Evolutionary conservation across 345 rosid species (phyloP).

Genomic region (Syzygium aromaticum): DNA sequence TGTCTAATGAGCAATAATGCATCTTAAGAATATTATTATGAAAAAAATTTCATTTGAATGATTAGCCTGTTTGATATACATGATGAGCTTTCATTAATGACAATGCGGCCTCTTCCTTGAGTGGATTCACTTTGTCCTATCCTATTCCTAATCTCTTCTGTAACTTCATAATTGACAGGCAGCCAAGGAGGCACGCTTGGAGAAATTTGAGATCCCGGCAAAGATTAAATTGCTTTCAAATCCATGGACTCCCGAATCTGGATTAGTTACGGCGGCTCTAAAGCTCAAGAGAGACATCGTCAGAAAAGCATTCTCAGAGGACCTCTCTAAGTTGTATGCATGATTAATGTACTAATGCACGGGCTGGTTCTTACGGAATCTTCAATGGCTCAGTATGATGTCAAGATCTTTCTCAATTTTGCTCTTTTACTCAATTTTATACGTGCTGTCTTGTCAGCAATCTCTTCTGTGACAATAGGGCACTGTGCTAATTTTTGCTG

Average conservation of each 20-base stretch:
- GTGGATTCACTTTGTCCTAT: not conserved
- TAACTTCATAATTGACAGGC: conserved; percentile 30
- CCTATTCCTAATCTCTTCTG: not conserved
- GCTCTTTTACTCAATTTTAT: not conserved
- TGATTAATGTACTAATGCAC: conserved; percentile 2
- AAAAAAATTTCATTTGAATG: not conserved
- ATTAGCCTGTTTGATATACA: not conserved
- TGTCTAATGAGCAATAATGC: not conserved
- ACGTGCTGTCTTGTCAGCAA: not conserved
- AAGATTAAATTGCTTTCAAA: conserved; percentile 70
- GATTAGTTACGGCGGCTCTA: conserved; percentile 86
- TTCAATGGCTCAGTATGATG: not conserved
- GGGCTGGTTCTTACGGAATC: not conserved
- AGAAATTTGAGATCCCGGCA: conserved; percentile 90
- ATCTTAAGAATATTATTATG: not conserved
- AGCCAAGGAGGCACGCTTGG: conserved; percentile 58
- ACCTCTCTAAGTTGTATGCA: conserved; percentile 60
- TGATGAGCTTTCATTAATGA: not conserved
- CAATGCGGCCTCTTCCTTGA: not conserved
- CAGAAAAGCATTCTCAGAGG: conserved; percentile 64
- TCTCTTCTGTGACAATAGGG: not conserved
- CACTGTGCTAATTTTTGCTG: not conserved
- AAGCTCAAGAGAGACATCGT: conserved; percentile 86
- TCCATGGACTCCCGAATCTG: conserved; percentile 96
- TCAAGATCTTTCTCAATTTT: not conserved